Percentiles rank a stretch among this genome's conserved stretches.
Conservation (phyloP, 1,139 yeast species). For the Geotrichum candidum region DNA sequence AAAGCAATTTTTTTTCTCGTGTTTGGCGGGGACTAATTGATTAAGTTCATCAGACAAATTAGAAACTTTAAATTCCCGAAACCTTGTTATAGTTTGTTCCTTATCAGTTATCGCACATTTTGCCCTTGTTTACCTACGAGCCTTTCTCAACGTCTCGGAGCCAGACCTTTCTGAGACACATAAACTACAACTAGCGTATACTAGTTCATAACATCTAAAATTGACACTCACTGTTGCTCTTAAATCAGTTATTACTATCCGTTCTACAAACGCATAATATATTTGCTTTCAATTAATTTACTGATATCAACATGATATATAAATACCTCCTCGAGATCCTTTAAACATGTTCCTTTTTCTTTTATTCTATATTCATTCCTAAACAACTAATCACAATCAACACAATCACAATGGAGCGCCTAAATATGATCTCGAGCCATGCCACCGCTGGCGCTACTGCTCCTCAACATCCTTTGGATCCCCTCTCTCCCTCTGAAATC, state of each 20-base stretch:
- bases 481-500: slow-evolving; percentile 55
- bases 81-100: background rate
- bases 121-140: background rate
- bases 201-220: background rate
- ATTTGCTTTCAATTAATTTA: background rate
- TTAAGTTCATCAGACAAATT: background rate
- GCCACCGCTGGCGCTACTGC: slow-evolving; percentile 45
- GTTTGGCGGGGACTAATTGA: background rate
- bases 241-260: background rate
- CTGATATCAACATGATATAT: background rate
- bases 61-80: background rate
- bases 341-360: background rate
- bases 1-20: background rate
- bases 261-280: background rate
- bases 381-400: background rate
- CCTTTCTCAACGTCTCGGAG: too few species aligned
- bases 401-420: slow-evolving; percentile 49
- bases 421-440: slow-evolving; percentile 39
- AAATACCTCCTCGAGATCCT: background rate
- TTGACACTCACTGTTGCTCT: background rate
- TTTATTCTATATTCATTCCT: background rate
- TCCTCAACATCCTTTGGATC: slow-evolving; percentile 63
- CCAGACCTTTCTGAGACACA: background rate
- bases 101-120: background rate
- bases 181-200: background rate